Percentiles rank a stretch among this genome's conserved stretches.
These are phyloP conservation scores for Penicillium occitanis DNA, from an alignment of 2,329 filamentous ascomycete species.

Conservation along the genomic window DNA sequence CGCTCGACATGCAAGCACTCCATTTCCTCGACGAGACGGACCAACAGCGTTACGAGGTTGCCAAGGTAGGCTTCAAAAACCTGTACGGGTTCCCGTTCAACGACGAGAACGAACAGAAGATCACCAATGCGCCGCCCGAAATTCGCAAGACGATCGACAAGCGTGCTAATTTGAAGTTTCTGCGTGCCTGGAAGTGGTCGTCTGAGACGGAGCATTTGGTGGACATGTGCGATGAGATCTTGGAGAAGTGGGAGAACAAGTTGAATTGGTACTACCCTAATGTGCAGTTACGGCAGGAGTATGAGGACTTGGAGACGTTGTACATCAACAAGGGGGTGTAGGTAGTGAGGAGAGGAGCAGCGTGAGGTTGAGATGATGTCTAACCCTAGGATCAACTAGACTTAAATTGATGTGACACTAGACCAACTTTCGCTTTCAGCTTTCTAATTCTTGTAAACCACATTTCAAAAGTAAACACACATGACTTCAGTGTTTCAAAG, in stretches of 20 bases:
- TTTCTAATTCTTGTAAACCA: no score
- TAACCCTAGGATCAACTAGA: background rate
- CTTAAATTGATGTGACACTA: no score
- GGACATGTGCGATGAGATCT: background rate
- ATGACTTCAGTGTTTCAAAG: no score
- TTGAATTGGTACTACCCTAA: constrained; percentile 2
- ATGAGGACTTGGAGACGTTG: background rate
- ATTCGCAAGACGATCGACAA: constrained; percentile 1
- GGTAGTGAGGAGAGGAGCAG: background rate
- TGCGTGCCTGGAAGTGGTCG: constrained; percentile 1
- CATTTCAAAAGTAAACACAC: no score
- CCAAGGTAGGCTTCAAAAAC: background rate
- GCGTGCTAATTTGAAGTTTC: constrained; percentile 6
- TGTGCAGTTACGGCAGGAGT: background rate
- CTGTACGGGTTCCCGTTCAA: background rate
- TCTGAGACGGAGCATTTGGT: constrained; percentile 1
- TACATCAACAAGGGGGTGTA: background rate
- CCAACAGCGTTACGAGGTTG: background rate
- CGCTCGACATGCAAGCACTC: background rate
- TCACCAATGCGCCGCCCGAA: background rate
- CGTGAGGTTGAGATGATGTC: background rate
- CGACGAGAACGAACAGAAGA: background rate
- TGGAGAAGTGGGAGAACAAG: background rate
- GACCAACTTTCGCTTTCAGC: no score
- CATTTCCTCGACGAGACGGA: background rate